phyloP scores from a whole-genome alignment of 2,329 filamentous ascomycete species.

The Aspergillus spinulosporus region DNA sequence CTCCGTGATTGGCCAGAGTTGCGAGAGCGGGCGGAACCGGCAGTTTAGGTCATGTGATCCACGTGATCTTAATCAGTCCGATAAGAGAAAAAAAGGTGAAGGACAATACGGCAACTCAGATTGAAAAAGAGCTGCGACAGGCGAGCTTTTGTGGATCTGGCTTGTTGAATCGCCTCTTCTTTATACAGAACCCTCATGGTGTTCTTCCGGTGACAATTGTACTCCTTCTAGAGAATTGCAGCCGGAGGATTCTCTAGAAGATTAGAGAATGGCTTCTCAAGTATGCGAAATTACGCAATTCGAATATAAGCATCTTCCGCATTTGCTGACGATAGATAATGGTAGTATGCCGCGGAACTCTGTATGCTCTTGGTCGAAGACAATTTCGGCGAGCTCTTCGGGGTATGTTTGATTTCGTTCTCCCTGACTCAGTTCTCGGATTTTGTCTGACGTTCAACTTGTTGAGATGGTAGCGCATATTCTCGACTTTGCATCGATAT shows the following conservation, averaged over 20 bases:
- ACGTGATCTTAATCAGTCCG: slow-evolving; percentile 23
- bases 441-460: neutral
- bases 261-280: slow-evolving; percentile 54
- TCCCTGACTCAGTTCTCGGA: neutral
- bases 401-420: slow-evolving; percentile 61
- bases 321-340: slow-evolving; percentile 30
- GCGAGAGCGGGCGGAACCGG: slow-evolving; percentile 44
- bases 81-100: slow-evolving; percentile 21
- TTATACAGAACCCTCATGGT: slow-evolving; percentile 29
- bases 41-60: slow-evolving; percentile 28
- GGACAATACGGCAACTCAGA: slow-evolving; percentile 7
- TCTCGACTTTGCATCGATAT: slow-evolving; percentile 72
- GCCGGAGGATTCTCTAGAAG: slow-evolving; percentile 76
- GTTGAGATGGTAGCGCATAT: slow-evolving; percentile 67
- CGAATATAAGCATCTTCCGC: neutral
- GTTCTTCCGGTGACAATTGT: slow-evolving; percentile 62
- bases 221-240: slow-evolving; percentile 67
- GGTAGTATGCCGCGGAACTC: slow-evolving; percentile 75
- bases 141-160: neutral
- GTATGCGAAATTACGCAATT: slow-evolving; percentile 45
- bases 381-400: slow-evolving; percentile 85
- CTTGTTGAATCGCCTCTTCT: slow-evolving; percentile 2
- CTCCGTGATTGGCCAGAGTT: slow-evolving; percentile 41
- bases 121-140: neutral
- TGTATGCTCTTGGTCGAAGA: slow-evolving; percentile 87